Evolutionary conservation across 2,329 filamentous ascomycete species (phyloP), one percentile per base, ranked within the genome.

Genomic region (Nothophoma quercina): DNA sequence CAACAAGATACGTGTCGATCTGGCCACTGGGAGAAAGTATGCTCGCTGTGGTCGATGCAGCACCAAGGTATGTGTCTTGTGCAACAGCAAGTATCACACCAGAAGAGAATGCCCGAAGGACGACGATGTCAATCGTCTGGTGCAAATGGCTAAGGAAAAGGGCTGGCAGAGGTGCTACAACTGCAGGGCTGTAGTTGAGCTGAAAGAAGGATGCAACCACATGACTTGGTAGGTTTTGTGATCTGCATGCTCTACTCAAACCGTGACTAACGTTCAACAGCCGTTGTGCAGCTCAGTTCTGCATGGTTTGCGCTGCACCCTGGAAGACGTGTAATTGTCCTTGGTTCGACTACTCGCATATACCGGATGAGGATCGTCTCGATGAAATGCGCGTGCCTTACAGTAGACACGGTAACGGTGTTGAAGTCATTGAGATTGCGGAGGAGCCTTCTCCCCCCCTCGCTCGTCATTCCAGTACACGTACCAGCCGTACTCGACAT

Each of bases 321-420:
- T 96, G 91, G 91, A 93, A 91, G 75, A 86, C 81, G 1, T 96
- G 91, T 68, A 85, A 89, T 45, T 96, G 91, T 61, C 88, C 89
- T 0, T 90, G 87, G 85, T 92, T 93, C 78, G 89, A 87, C 68
- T 84, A 87, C 63, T 81, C 65, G 13, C 65, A 74, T 44, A 65
- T 74, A 15, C 64, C 76, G 5, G 84, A 86, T 43, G 77, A 76
- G 10, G 85, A 88, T 58, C 78, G 78, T 3, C 70, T 84, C 8
- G 68, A 70, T 45, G 65, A 73, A 33, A 71, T 68, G 67, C 67
- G 67, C 13, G 64, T 69, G 4, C 72, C 72, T 2, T 65, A 72
- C 32, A 60, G 58, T 25, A 54, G 56, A 30, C 65, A 58, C 19
- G 58, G 63, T 9, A 50, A 50, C 16, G 61, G 69, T 15, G 63